Base-by-base conservation (phyloP, 805 yeast species). In the Starmerella bombi region DNA sequence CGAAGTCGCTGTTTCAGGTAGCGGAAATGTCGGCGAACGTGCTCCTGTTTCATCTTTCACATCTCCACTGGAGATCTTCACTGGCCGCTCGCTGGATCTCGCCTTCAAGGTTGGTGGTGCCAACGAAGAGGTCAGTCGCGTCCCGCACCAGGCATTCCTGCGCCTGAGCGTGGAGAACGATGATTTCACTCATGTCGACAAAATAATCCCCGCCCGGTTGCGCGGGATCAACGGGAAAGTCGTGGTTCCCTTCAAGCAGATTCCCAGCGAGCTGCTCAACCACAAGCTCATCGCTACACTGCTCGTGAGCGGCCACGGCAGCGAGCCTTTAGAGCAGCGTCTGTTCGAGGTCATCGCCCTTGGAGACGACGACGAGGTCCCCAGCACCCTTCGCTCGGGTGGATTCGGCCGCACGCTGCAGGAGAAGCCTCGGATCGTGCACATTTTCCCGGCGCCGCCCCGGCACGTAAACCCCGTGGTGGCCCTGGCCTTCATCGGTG, bases 351-450 rank as follows among this genome's bases (percentile, higher is more conserved):
- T 46, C 16, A 38, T 40, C 4, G 47, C 45, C 7, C 37, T 43
- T 32, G 46, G 47, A 31, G 50, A 45, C 14, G 43, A 40, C n/a
- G 47, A 49, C 30, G 38, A n/a, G 38, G 38, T 17, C n/a, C n/a
- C 36, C 29, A 37, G 36, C 23, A 38, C 42, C 7, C 21, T 47
- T 10, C 38, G 32, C 23, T 25, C 27, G 12, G 31, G 37, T 31
- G 44, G 45, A 23, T 17, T 33, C 10, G 41, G 42, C 16, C 25
- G 37, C 10, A 22, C 22, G 20, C 43, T 54, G 19, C 78, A 70
- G 2, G 57, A 69, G 12, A 58, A 67, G 54, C 72, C 76, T 2
- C 85, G 78, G 59, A 78, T 83, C 48, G 59, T 58, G 48, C 84
- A 81, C 58, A 56, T 60, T 28, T 84, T 83, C 63, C 67, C 65